Conservation (phyloP, 176 grass and related monocot genomes). For the Rhynchospora breviuscula region DNA sequence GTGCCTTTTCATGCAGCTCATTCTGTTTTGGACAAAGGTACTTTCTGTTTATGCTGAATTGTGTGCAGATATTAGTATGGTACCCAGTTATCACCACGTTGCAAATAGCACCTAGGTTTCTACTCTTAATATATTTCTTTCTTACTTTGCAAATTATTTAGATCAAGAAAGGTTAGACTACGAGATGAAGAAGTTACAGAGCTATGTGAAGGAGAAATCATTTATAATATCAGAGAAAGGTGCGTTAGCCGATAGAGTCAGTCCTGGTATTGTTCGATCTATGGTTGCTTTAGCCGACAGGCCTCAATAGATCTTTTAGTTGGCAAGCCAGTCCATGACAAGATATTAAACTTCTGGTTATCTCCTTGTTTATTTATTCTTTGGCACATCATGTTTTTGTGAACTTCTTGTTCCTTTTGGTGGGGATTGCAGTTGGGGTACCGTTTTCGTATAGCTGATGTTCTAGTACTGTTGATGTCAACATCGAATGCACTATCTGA, state of each 20-base stretch:
- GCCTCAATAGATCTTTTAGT: conserved; percentile 27
- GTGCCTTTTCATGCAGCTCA: conserved; percentile 86
- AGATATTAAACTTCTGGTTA: too few relatives aligned
- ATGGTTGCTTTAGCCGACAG: conserved; percentile 54
- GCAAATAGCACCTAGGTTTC: not conserved
- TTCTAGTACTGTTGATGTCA: not conserved
- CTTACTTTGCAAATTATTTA: conserved; percentile 29
- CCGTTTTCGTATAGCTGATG: not conserved
- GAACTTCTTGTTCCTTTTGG: not conserved
- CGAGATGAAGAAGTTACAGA: conserved; percentile 76
- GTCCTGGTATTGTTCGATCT: conserved; percentile 50
- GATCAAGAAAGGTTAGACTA: conserved; percentile 69
- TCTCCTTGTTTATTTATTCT: too few relatives aligned
- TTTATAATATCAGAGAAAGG: conserved; percentile 83
- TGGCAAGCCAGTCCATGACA: too few relatives aligned
- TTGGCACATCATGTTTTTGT: not conserved
- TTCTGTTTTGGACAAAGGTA: conserved; percentile 70
- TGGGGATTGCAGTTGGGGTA: not conserved
- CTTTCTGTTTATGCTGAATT: not conserved
- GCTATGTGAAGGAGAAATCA: conserved; percentile 79
- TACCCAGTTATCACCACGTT: not conserved
- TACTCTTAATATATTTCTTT: not conserved
- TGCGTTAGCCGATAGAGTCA: conserved; percentile 54
- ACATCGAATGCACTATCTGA: not conserved
- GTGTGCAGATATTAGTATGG: not conserved